Percentiles rank a stretch among this genome's conserved stretches.
phyloP scores from a whole-genome alignment of 148 eudicot genomes.

The Drosera capensis region DNA sequence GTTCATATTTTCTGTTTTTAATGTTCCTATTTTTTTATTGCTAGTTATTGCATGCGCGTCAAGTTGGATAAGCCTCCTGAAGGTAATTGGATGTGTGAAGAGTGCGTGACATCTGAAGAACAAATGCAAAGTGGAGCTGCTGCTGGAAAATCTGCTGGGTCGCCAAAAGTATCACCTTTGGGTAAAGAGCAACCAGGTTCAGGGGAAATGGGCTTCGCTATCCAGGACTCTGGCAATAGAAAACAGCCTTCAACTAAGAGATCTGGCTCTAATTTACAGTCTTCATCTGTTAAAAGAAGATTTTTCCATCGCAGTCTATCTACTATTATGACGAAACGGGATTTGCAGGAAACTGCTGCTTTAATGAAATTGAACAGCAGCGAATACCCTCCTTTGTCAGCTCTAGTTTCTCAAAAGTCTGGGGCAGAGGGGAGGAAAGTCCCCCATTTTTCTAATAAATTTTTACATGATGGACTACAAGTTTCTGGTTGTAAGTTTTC shows the following conservation, averaged over 20 bases:
- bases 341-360: slow-evolving; percentile 5
- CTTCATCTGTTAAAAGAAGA: slow-evolving; percentile 12
- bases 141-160: slow-evolving; percentile 5
- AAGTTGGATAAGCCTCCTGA: slow-evolving; percentile 27
- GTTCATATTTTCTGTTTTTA: too few relatives aligned
- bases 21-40: slow-evolving; percentile 2
- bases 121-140: not conserved
- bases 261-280: slow-evolving; percentile 9
- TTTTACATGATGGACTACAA: slow-evolving; percentile 7
- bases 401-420: not conserved
- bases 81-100: slow-evolving; percentile 36
- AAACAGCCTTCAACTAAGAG: slow-evolving; percentile 13
- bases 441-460: slow-evolving; percentile 1
- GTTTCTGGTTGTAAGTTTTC: slow-evolving; percentile 18
- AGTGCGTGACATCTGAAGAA: slow-evolving; percentile 16
- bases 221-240: slow-evolving; percentile 5
- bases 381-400: not conserved
- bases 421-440: slow-evolving; percentile 3
- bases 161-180: slow-evolving; percentile 9
- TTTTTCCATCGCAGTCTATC: slow-evolving; percentile 7
- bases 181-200: slow-evolving; percentile 6
- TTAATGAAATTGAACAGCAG: slow-evolving; percentile 5
- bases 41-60: slow-evolving; percentile 32
- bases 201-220: slow-evolving; percentile 1
- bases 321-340: slow-evolving; percentile 3